These are phyloP conservation scores for Bipolaris victoriae DNA, from an alignment of 2,329 filamentous ascomycete species.

Conservation along the genomic window DNA sequence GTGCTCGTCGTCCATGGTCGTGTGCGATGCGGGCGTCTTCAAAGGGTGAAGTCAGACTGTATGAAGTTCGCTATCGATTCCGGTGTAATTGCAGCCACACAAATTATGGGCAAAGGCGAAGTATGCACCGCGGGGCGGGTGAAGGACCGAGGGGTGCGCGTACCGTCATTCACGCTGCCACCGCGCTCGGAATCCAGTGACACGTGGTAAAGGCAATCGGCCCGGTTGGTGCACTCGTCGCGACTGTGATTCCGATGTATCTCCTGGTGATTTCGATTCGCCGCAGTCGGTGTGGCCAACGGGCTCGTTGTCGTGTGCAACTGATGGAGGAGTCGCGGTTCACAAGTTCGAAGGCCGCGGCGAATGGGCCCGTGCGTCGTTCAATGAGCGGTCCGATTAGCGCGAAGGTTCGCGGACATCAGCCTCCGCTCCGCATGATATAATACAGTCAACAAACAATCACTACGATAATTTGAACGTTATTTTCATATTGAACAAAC, in stretches of 20 bases:
- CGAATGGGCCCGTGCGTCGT: slow-evolving; percentile 13
- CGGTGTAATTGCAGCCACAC: slow-evolving; percentile 9
- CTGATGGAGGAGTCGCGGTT: slow-evolving; percentile 20
- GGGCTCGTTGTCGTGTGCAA: slow-evolving; percentile 29
- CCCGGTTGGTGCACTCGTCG: not conserved
- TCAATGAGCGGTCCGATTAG: slow-evolving; percentile 1
- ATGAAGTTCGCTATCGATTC: not conserved
- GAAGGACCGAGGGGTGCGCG: slow-evolving; percentile 21
- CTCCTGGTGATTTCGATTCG: not conserved
- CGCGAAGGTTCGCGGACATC: not conserved
- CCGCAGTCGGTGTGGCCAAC: slow-evolving; percentile 21
- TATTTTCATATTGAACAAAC: not conserved
- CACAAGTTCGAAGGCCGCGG: slow-evolving; percentile 15
- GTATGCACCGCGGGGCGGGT: slow-evolving; percentile 25
- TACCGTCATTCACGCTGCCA: slow-evolving; percentile 31
- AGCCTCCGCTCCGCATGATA: not conserved
- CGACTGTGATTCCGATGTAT: not conserved
- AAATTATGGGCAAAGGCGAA: slow-evolving; percentile 11
- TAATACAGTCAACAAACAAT: not conserved
- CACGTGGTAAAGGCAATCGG: not conserved
- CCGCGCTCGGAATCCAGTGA: slow-evolving; percentile 11
- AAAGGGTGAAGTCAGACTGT: not conserved
- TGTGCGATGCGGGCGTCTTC: slow-evolving; percentile 19
- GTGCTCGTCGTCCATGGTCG: slow-evolving; percentile 33
- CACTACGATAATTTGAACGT: not conserved